Percentiles rank a stretch among this genome's conserved stretches.
Conservation (phyloP, 768 basidiomycete genomes). For the Leccinum subtestaceum region DNA sequence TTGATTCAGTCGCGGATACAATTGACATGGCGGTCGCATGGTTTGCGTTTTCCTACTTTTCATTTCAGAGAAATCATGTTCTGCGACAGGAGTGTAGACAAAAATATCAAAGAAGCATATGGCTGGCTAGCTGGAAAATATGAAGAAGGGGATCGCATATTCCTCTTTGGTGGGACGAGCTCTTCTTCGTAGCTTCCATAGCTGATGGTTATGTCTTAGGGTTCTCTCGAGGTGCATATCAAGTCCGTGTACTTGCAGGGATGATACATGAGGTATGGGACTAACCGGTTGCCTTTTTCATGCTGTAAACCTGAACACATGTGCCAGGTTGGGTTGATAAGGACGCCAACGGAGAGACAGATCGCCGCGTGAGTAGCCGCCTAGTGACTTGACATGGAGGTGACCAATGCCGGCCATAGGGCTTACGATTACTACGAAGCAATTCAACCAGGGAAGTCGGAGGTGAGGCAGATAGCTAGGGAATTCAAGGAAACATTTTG, state of each 20-base stretch:
- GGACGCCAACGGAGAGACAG: background rate
- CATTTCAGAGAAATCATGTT: background rate
- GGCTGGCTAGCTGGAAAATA: background rate
- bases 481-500: background rate
- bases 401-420: background rate
- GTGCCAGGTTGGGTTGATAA: background rate
- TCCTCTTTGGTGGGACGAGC: background rate
- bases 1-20: conserved; percentile 8
- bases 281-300: background rate
- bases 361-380: background rate
- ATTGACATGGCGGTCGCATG: conserved; percentile 7
- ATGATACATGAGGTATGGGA: background rate
- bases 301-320: background rate
- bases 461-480: background rate
- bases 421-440: background rate
- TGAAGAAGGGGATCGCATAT: background rate
- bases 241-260: background rate
- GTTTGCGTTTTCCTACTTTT: background rate
- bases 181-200: background rate
- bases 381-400: background rate
- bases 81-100: background rate
- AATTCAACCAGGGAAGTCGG: background rate
- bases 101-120: background rate
- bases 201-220: background rate
- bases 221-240: conserved; percentile 2